Conservation (phyloP, 768 basidiomycete genomes). For the Pulveroboletus sp. region DNA sequence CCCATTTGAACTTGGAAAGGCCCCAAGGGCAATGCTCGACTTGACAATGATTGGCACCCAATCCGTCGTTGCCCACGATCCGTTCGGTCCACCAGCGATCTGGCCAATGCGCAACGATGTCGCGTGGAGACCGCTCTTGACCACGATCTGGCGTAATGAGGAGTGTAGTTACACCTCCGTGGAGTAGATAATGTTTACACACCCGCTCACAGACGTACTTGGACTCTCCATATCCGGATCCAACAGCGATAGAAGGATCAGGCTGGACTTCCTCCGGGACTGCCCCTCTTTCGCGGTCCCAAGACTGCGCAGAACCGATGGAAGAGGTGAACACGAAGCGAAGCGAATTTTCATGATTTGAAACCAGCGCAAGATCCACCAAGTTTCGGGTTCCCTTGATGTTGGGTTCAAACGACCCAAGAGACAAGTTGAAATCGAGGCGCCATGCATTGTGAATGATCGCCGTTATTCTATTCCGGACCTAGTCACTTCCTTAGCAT, state of each 20-base stretch:
- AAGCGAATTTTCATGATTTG: background rate
- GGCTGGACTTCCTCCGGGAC: constrained; percentile 36
- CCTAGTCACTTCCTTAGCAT: background rate
- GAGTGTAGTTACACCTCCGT: no score
- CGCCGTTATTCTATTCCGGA: constrained; percentile 25
- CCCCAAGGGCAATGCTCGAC: constrained; percentile 24
- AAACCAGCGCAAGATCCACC: constrained; percentile 22
- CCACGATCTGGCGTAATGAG: constrained; percentile 16
- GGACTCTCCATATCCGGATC: constrained; percentile 33
- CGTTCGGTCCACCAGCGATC: constrained; percentile 29
- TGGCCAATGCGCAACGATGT: constrained; percentile 33
- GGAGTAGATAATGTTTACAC: background rate
- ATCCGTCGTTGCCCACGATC: constrained; percentile 32
- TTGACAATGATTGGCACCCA: constrained; percentile 35
- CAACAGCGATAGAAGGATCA: constrained; percentile 26
- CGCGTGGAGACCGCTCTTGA: constrained; percentile 21
- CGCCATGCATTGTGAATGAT: constrained; percentile 38
- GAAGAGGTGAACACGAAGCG: constrained; percentile 29
- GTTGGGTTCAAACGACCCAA: constrained; percentile 35
- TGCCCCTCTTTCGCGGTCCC: constrained; percentile 23
- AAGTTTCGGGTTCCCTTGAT: constrained; percentile 32
- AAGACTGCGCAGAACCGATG: constrained; percentile 15
- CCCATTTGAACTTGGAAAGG: constrained; percentile 29
- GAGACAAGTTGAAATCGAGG: constrained; percentile 38
- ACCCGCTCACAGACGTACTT: constrained; percentile 38